Conservation (phyloP, 805 yeast genomes). For the Lipomyces starkeyi region DNA sequence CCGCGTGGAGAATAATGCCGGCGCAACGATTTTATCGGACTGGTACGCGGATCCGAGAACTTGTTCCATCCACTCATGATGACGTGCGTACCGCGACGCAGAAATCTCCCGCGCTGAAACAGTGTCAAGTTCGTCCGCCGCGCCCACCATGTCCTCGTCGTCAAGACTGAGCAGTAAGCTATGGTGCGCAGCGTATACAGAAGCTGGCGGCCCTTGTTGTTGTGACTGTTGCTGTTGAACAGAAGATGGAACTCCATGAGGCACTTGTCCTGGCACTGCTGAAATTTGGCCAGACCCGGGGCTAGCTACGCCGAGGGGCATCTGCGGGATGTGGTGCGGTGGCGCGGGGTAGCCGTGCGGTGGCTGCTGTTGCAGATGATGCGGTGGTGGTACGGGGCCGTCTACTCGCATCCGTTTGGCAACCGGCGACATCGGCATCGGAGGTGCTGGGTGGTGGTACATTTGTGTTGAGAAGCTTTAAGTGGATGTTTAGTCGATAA, state of each 20-base stretch:
- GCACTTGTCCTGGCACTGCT: not conserved
- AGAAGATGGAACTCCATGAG: not conserved
- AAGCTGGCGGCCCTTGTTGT: slow-evolving; percentile 15
- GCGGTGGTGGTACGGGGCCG: slow-evolving; percentile 22
- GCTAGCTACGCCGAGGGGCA: slow-evolving; percentile 1
- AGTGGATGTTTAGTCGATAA: not conserved
- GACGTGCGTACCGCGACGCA: slow-evolving; percentile 50
- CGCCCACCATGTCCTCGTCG: slow-evolving; percentile 33
- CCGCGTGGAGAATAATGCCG: slow-evolving; percentile 24
- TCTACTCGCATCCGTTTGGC: slow-evolving; percentile 32
- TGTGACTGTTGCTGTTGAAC: slow-evolving; percentile 10
- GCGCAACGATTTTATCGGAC: slow-evolving; percentile 29
- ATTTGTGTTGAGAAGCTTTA: slow-evolving; percentile 1
- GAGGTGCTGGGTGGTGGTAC: slow-evolving; percentile 36
- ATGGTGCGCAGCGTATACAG: slow-evolving; percentile 27
- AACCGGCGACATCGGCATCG: slow-evolving; percentile 32
- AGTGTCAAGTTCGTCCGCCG: slow-evolving; percentile 48
- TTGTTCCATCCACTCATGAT: slow-evolving; percentile 54
- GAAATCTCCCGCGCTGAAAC: slow-evolving; percentile 52
- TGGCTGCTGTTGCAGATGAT: slow-evolving; percentile 8
- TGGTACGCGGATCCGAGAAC: slow-evolving; percentile 47
- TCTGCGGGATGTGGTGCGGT: slow-evolving; percentile 11
- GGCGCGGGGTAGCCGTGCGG: slow-evolving; percentile 7
- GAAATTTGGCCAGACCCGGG: slow-evolving; percentile 5
- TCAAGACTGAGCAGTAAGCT: slow-evolving; percentile 26